Evolutionary conservation across 2,329 filamentous ascomycete genomes (phyloP).

Genomic region (Knufia fluminis): DNA sequence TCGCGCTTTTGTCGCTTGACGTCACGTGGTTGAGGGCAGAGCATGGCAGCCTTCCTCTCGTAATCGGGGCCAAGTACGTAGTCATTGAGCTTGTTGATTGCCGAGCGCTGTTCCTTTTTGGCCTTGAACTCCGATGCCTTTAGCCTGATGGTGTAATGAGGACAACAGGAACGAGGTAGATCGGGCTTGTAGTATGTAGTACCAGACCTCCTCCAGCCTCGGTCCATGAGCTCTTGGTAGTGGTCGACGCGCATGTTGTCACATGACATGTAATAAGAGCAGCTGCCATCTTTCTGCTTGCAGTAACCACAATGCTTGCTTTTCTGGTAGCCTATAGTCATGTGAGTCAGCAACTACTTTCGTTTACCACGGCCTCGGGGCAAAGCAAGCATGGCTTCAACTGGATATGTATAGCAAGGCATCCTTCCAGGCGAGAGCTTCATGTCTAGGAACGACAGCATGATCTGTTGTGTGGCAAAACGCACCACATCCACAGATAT

Average conservation of each 20-base stretch:
- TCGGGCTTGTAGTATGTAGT: constrained; percentile 43
- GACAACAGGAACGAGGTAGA: constrained; percentile 73
- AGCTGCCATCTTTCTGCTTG: constrained; percentile 37
- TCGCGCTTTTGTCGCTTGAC: constrained; percentile 29
- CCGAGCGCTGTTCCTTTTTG: constrained; percentile 38
- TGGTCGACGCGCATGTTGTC: constrained; percentile 35
- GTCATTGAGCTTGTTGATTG: constrained; percentile 41
- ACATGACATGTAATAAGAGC: constrained; percentile 39
- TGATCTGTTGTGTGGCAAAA: neutral
- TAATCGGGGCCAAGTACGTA: constrained; percentile 41
- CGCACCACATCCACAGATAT: neutral
- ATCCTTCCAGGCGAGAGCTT: neutral
- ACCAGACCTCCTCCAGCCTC: constrained; percentile 43
- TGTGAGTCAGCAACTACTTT: constrained; percentile 21
- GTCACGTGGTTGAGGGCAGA: constrained; percentile 37
- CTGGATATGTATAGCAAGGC: neutral
- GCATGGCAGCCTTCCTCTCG: constrained; percentile 35
- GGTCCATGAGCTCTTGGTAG: constrained; percentile 40
- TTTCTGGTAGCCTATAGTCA: constrained; percentile 35
- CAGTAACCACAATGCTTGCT: constrained; percentile 40
- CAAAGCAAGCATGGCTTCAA: neutral
- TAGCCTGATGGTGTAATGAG: constrained; percentile 56
- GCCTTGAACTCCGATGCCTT: constrained; percentile 35
- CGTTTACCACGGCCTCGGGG: constrained; percentile 23
- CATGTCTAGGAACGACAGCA: neutral